phyloP scores from a whole-genome alignment of 176 grass and related monocot species.

The Poa pratensis region DNA sequence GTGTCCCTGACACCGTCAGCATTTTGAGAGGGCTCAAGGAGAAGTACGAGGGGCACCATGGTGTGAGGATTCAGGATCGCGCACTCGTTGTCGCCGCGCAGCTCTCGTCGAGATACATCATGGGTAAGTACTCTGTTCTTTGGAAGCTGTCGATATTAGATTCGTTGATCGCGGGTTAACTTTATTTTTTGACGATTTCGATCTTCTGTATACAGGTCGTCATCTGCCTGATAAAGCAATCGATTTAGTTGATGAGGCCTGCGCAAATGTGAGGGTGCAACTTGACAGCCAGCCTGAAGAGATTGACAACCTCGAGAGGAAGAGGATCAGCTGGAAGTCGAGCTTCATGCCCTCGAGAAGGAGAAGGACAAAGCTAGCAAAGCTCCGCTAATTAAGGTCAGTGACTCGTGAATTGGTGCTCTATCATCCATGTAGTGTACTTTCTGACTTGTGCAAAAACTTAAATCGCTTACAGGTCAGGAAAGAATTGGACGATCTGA shows the following conservation, averaged over 20 bases:
- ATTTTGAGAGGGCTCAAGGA: slow-evolving; percentile 77
- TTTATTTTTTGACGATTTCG: too few species aligned
- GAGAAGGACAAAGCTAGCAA: slow-evolving; percentile 89
- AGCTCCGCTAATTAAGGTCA: slow-evolving; percentile 63
- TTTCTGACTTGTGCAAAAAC: background rate
- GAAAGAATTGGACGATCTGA: slow-evolving; percentile 65
- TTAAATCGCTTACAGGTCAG: slow-evolving; percentile 41
- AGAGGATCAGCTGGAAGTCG: slow-evolving; percentile 81
- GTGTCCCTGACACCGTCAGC: slow-evolving; percentile 69
- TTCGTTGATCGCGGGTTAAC: background rate
- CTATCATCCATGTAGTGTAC: background rate
- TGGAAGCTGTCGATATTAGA: background rate
- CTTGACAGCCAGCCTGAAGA: slow-evolving; percentile 85
- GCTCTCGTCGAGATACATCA: slow-evolving; percentile 80
- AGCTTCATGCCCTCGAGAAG: slow-evolving; percentile 76
- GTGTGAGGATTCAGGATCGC: slow-evolving; percentile 68
- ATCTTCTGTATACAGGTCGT: slow-evolving; percentile 38
- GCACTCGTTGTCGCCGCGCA: slow-evolving; percentile 75
- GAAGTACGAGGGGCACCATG: slow-evolving; percentile 86
- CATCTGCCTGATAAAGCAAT: slow-evolving; percentile 82
- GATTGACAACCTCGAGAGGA: slow-evolving; percentile 77
- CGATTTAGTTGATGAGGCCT: slow-evolving; percentile 77
- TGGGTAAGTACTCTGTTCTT: slow-evolving; percentile 48
- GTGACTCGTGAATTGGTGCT: background rate
- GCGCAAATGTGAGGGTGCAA: slow-evolving; percentile 78